A percentile compares a stretch with the other conserved stretches of the same genome.
These are phyloP conservation scores for Mycena polygramma DNA, from an alignment of 768 basidiomycete genomes.

Conservation along the genomic window DNA sequence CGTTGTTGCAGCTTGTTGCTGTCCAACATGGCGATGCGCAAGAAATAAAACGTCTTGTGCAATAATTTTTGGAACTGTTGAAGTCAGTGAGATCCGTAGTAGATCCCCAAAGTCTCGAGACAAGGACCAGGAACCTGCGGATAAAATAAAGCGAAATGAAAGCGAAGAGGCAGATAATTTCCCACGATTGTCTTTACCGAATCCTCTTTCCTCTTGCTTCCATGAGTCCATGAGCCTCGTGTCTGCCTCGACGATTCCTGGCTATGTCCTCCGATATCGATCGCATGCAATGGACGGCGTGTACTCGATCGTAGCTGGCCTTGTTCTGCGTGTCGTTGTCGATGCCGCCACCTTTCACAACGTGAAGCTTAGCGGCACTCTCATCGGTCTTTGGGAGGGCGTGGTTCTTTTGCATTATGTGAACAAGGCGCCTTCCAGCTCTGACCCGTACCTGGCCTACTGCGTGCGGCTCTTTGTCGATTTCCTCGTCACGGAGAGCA, in stretches of 20 bases:
- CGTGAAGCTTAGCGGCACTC: constrained; percentile 67
- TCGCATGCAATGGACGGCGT: constrained; percentile 72
- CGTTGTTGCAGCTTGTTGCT: too few species aligned
- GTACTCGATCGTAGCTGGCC: constrained; percentile 76
- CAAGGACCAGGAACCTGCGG: too few species aligned
- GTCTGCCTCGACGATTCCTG: constrained; percentile 31
- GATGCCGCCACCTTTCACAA: constrained; percentile 64
- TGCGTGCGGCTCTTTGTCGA: constrained; percentile 81
- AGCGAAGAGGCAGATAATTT: not conserved
- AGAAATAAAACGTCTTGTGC: too few species aligned
- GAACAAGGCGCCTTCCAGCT: constrained; percentile 72
- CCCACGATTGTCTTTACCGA: not conserved
- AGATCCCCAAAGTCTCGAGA: too few species aligned
- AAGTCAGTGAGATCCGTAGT: too few species aligned
- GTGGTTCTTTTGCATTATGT: constrained; percentile 81
- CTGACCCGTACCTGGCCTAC: constrained; percentile 79
- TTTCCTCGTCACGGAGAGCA: constrained; percentile 72
- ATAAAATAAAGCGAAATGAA: too few species aligned
- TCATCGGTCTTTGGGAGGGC: constrained; percentile 86
- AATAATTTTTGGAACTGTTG: too few species aligned
- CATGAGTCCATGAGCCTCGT: constrained; percentile 28
- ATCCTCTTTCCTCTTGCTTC: not conserved
- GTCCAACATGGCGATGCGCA: too few species aligned
- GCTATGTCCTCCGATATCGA: constrained; percentile 32
- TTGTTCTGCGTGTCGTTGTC: constrained; percentile 73